These are phyloP conservation scores for Cylindrotheca closterium DNA, from an alignment of 108 stramenopile species.

Conservation along the genomic window DNA sequence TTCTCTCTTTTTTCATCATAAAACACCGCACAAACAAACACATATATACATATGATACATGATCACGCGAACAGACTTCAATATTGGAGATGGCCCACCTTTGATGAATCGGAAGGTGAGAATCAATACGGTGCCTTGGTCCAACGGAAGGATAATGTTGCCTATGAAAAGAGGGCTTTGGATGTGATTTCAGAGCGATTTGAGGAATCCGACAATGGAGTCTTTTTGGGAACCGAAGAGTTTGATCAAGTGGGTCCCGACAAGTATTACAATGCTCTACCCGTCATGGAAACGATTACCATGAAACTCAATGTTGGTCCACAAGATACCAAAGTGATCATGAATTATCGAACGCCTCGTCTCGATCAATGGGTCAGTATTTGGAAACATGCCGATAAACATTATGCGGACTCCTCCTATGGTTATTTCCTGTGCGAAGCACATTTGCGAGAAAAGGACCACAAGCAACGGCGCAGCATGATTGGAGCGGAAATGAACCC, in stretches of 20 bases:
- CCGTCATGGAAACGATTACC: slow-evolving; percentile 1
- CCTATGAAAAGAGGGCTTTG: slow-evolving; percentile 10
- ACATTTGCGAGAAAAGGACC: neutral
- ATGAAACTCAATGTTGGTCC: neutral
- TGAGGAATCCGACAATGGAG: slow-evolving; percentile 4
- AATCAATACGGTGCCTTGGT: slow-evolving; percentile 18
- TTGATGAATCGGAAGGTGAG: slow-evolving; percentile 1
- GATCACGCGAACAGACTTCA: neutral
- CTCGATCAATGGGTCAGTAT: slow-evolving; percentile 21
- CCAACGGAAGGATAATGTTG: neutral
- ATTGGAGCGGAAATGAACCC: slow-evolving; percentile 14
- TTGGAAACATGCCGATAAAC: neutral
- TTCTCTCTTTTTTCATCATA: too few relatives aligned
- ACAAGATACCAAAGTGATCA: slow-evolving; percentile 9
- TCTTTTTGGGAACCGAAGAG: slow-evolving; percentile 17
- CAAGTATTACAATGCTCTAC: slow-evolving; percentile 7
- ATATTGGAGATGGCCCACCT: neutral
- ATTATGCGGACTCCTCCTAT: neutral
- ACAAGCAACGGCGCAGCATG: neutral
- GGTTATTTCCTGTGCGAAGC: slow-evolving; percentile 4
- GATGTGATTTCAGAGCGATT: slow-evolving; percentile 8
- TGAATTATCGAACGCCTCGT: slow-evolving; percentile 20
- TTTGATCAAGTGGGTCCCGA: slow-evolving; percentile 19
- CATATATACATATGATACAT: too few relatives aligned
- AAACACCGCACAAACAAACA: too few relatives aligned